phyloP scores from a whole-genome alignment of 805 yeast species.

The Sporopachydermia quercuum region DNA sequence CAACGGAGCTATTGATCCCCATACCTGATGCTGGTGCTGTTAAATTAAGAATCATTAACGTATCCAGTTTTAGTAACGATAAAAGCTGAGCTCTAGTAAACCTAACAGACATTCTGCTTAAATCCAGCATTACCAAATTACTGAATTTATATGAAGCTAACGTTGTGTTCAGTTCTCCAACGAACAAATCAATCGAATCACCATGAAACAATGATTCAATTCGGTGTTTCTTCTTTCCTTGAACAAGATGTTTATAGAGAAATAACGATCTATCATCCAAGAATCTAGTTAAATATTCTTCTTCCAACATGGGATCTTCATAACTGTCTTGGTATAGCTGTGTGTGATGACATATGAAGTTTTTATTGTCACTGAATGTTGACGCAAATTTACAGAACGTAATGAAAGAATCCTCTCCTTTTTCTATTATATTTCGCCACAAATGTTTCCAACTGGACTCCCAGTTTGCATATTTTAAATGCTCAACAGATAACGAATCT shows the following conservation, averaged over 20 bases:
- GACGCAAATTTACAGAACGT: not conserved
- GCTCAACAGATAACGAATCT: not conserved
- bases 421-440: not conserved
- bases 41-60: not conserved
- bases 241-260: not conserved
- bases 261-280: not conserved
- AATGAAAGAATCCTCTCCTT: not conserved
- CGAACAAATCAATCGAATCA: not conserved
- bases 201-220: not conserved
- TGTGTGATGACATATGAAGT: not conserved
- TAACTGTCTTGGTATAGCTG: not conserved
- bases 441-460: not conserved
- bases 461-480: not conserved
- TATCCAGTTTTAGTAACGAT: not conserved
- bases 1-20: not conserved
- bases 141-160: not conserved
- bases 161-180: not conserved
- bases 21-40: not conserved
- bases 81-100: not conserved
- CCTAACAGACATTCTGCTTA: not conserved
- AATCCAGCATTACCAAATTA: not conserved
- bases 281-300: not conserved
- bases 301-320: not conserved
- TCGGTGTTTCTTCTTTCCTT: not conserved
- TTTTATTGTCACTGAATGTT: not conserved